Conservation (phyloP, 1,139 yeast genomes). For the Taphrina confusa region DNA sequence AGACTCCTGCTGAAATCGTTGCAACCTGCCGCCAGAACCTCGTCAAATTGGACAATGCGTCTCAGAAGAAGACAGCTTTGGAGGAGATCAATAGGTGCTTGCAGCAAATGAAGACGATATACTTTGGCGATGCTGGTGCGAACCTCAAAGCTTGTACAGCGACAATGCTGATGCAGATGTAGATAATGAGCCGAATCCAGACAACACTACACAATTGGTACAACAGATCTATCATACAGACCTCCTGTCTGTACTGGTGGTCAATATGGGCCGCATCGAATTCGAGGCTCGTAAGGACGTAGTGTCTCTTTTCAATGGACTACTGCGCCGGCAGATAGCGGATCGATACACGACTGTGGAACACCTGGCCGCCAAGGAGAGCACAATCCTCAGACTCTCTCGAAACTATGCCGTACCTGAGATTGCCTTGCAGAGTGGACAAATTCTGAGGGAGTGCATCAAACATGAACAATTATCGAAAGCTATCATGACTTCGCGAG, state of each 20-base stretch:
- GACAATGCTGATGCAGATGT: neutral
- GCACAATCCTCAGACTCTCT: conserved; percentile 62
- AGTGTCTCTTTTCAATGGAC: conserved; percentile 66
- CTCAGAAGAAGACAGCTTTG: conserved; percentile 48
- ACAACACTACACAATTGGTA: conserved; percentile 65
- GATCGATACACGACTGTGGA: conserved; percentile 84
- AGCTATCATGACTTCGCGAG: conserved; percentile 50
- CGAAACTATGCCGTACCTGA: conserved; percentile 61
- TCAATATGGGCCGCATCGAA: conserved; percentile 64
- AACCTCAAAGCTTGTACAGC: neutral
- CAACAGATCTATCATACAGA: conserved; percentile 77
- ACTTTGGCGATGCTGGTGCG: conserved; percentile 69
- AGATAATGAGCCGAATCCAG: conserved; percentile 46
- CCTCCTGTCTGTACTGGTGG: conserved; percentile 61
- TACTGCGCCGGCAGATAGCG: conserved; percentile 77
- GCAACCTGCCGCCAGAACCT: conserved; percentile 14
- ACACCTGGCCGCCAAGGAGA: conserved; percentile 68
- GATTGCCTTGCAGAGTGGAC: conserved; percentile 71
- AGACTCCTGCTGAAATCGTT: conserved; percentile 24
- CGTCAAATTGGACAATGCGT: conserved; percentile 14
- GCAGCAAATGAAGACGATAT: conserved; percentile 64
- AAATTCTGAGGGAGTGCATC: conserved; percentile 80
- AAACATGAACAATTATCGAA: conserved; percentile 72
- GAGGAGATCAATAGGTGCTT: conserved; percentile 76
- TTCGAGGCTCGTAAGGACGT: conserved; percentile 91